These are phyloP conservation scores for Fusarium globosum DNA, from an alignment of 2,329 filamentous ascomycete species.

Conservation along the genomic window DNA sequence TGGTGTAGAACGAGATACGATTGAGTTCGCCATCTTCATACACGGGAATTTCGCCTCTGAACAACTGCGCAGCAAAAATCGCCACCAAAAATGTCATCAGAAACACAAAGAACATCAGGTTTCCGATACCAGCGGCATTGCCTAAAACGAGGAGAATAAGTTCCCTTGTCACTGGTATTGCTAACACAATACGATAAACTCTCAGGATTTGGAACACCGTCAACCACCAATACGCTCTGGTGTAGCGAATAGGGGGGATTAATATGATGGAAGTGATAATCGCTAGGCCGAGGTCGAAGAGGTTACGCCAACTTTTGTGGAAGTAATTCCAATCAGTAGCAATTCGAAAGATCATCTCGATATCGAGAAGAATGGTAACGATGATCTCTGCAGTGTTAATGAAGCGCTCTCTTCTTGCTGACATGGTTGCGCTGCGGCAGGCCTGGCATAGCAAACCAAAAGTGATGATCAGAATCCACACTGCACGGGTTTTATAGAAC, in stretches of 20 bases:
- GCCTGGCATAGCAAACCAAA: conserved; percentile 84
- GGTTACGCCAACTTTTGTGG: conserved; percentile 76
- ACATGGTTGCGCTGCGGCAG: conserved; percentile 81
- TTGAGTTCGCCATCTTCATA: conserved; percentile 72
- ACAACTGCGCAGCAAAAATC: conserved; percentile 92
- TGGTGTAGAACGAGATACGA: conserved; percentile 83
- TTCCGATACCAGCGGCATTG: conserved; percentile 90
- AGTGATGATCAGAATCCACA: conserved; percentile 86
- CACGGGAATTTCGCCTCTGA: conserved; percentile 83
- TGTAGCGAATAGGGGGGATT: conserved; percentile 80
- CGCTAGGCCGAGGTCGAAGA: conserved; percentile 83
- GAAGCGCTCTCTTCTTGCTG: conserved; percentile 65
- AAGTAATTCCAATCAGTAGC: conserved; percentile 84
- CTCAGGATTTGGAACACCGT: conserved; percentile 93
- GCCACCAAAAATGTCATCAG: conserved; percentile 93
- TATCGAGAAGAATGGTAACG: conserved; percentile 80
- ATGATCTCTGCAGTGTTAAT: conserved; percentile 79
- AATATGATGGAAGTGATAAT: conserved; percentile 87
- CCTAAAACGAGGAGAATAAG: conserved; percentile 90
- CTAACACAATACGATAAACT: conserved; percentile 90
- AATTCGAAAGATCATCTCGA: conserved; percentile 87
- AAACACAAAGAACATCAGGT: conserved; percentile 96
- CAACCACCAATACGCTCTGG: conserved; percentile 85
- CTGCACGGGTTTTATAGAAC: conserved; percentile 77
- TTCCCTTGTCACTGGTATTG: conserved; percentile 85